Base-by-base conservation (phyloP, 2,329 filamentous ascomycete species). In the Aspergillus hortae region DNA sequence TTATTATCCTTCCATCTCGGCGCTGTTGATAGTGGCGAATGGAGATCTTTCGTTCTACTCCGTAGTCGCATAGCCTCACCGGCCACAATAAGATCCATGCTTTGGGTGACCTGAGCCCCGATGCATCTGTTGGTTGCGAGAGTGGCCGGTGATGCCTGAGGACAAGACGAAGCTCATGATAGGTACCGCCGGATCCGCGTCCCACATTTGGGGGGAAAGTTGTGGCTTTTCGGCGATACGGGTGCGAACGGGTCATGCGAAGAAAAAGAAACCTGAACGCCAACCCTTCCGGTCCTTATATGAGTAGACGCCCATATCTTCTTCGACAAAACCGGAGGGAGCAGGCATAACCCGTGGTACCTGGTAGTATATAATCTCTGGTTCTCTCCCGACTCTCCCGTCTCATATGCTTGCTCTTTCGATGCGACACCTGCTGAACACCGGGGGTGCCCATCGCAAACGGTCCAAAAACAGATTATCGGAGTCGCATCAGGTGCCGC, bases 151-250 rank as follows among this genome's bases (percentile, higher is more conserved):
- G 44, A 54, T 54, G 45, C 15, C 51, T 57, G 54, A 56, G 54
- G 57, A 58, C 46, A 53, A 53, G 58, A 50, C 53, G 51, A 55
- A 61, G 56, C 56, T 56, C 52, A 59, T 65, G 56, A 60, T 65
- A 61, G 62, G 60, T 60, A 67, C 64, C 64, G 64, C 65, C 63
- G 57, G 60, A 63, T 65, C 64, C 63, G 62, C 58, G 61, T 62
- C 62, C 62, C 62, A 64, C 61, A 61, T 51, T 56, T 53, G 46
- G 48, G 53, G 52, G 51, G 47, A 49, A 38, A 23, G 11, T 55
- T 47, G 61, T 60, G 61, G 61, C 61, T 64, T 65, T 57, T 55
- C 45, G 55, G 58, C 58, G 60, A 56, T 47, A 50, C 60, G 57
- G 59, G 57, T 56, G 60, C 43, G 53, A 58, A 58, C 61, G 53